phyloP scores from a whole-genome alignment of 495 filamentous ascomycete genomes.

The Podospora tetraspora region DNA sequence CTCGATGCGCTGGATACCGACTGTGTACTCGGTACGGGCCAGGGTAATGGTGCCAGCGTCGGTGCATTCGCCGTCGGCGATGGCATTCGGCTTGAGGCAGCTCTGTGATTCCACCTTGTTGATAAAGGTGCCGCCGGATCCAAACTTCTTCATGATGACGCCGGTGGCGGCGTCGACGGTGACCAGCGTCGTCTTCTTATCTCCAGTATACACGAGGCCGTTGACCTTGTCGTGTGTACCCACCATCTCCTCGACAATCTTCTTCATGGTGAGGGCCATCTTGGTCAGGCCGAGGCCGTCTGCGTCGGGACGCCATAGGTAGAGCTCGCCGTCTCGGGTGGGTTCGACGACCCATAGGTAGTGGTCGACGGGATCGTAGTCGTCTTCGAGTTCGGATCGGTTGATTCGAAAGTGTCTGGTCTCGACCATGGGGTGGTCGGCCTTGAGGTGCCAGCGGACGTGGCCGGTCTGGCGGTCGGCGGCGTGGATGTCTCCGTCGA shows the following conservation, averaged over 20 bases:
- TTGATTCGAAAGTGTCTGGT: conserved; percentile 77
- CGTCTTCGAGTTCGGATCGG: conserved; percentile 52
- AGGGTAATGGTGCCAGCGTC: conserved; percentile 68
- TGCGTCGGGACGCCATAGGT: conserved; percentile 71
- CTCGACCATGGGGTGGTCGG: conserved; percentile 81
- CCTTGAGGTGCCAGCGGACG: conserved; percentile 75
- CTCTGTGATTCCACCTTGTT: conserved; percentile 46
- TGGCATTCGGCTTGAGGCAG: conserved; percentile 55
- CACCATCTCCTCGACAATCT: conserved; percentile 64
- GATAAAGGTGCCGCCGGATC: conserved; percentile 37
- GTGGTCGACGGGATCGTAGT: conserved; percentile 62
- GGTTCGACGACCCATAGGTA: conserved; percentile 98
- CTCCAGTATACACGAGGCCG: conserved; percentile 78
- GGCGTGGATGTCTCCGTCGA: conserved; percentile 94
- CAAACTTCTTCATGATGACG: conserved; percentile 54
- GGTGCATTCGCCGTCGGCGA: conserved; percentile 65
- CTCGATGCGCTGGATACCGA: conserved; percentile 72
- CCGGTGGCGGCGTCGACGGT: conserved; percentile 84
- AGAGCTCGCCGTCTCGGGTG: conserved; percentile 80
- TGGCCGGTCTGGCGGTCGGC: conserved; percentile 81
- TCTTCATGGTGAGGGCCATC: conserved; percentile 78
- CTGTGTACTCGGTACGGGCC: conserved; percentile 79
- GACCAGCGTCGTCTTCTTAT: conserved; percentile 83
- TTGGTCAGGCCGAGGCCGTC: conserved; percentile 67
- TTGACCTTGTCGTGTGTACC: conserved; percentile 63